A percentile compares a stretch with the other conserved stretches of the same genome.
Evolutionary conservation across 2,329 filamentous ascomycete species (phyloP).

Genomic region (Fusarium pseudocircinatum): DNA sequence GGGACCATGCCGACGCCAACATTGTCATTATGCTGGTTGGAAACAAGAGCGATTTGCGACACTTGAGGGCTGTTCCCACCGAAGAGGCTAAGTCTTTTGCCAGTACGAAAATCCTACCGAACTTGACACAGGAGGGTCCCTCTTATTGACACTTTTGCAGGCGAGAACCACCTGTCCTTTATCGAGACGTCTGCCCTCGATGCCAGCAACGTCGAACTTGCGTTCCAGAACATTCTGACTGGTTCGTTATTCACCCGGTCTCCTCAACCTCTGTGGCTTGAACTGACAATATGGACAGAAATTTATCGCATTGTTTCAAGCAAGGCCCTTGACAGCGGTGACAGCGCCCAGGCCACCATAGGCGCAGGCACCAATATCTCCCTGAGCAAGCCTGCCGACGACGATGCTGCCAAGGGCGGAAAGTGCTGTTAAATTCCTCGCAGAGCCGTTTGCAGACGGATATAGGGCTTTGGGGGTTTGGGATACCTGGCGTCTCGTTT

Average conservation of each 20-base stretch:
- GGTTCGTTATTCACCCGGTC: constrained; percentile 65
- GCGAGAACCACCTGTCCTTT: constrained; percentile 97
- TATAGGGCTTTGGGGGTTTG: constrained; percentile 44
- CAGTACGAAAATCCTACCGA: constrained; percentile 64
- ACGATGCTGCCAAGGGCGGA: constrained; percentile 77
- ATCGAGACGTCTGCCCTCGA: constrained; percentile 99
- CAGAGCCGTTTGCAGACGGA: constrained; percentile 36
- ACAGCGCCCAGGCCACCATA: constrained; percentile 81
- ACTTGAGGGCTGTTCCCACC: constrained; percentile 94
- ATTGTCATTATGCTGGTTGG: constrained; percentile 99
- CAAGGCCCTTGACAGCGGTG: constrained; percentile 93
- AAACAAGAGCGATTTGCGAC: constrained; percentile 99
- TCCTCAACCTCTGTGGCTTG: not conserved
- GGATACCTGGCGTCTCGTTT: constrained; percentile 49
- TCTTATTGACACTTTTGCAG: constrained; percentile 56
- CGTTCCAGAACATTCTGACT: constrained; percentile 99
- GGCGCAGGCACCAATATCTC: constrained; percentile 84
- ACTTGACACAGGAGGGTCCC: constrained; percentile 2
- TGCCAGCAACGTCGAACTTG: constrained; percentile 98
- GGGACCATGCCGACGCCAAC: constrained; percentile 97
- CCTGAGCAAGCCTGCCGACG: constrained; percentile 85
- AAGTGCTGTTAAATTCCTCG: constrained; percentile 76
- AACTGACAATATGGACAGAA: constrained; percentile 65
- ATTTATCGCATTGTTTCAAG: constrained; percentile 99
- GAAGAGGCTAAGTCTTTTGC: constrained; percentile 99